Base-by-base conservation (phyloP, 2,329 filamentous ascomycete species). In the Monilinia aucupariae region DNA sequence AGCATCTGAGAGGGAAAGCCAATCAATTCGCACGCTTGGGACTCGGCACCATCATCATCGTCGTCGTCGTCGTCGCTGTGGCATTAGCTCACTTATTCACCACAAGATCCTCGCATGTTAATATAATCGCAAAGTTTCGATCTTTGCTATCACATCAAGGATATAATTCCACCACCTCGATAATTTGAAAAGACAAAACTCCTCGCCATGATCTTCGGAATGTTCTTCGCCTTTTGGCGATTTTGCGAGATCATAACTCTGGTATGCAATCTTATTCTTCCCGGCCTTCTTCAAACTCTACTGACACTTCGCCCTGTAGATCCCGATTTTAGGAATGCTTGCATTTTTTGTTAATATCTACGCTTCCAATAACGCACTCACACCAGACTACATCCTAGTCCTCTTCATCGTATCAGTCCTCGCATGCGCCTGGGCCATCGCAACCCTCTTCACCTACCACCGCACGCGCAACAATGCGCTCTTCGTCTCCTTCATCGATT, bases 351-450 rank as follows among this genome's bases (percentile, higher is more conserved):
- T 88, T 67, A 75, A 87, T 74, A 79, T 80, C 68, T 87, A 83
- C 75, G 79, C 82, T 69, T 72, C 76, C 60, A 71, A 74, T 70
- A 87, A 88, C 75, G 72, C 78, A 65, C 77, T 87, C 59, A 85
- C 85, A 0, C 86, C 85, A 30, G 77, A 80, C 74, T 83, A 82
- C 73, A 81, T 88, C 73, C 82, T 89, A 64, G 78, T 88, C 68
- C 79, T 88, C 68, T 88, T 88, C 80, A 87, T 88, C 77, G 82
- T 86, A 65, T 82, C 82, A 30, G 82, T 86, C 22, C 79, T 89
- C 61, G 86, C 78, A 41, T 78, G 82, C 61, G 83, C 82, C 64
- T 89, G 86, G 86, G 77, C 82, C 66, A 75, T 88, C 75, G 81
- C 81, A 73, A 88, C 85, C 9, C 79, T 89, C 66, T 86, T 88